Percentiles rank a stretch among this genome's conserved stretches.
phyloP scores from a whole-genome alignment of 2,329 filamentous ascomycete species.

The Colletotrichum sublineola region DNA sequence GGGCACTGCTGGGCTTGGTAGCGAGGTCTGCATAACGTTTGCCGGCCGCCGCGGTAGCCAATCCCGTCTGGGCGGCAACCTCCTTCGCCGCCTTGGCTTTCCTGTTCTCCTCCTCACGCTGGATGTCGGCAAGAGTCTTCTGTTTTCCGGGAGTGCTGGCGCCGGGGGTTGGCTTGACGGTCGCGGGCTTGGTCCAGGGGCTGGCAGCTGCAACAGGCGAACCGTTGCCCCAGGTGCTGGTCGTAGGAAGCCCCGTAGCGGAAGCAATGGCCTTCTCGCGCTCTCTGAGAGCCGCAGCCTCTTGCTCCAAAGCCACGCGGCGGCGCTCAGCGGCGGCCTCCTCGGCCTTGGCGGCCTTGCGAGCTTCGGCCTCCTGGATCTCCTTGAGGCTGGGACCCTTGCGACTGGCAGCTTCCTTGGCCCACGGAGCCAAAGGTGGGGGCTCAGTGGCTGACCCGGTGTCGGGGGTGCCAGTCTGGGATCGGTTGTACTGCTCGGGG shows the following conservation, averaged over 20 bases:
- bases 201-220: conserved; percentile 75
- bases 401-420: conserved; percentile 82
- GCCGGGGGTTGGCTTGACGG: conserved; percentile 56
- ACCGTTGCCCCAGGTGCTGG: conserved; percentile 88
- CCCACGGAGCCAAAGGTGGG: conserved; percentile 92
- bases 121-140: conserved; percentile 96
- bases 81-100: conserved; percentile 81
- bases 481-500: conserved; percentile 79
- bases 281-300: conserved; percentile 71
- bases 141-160: conserved; percentile 63
- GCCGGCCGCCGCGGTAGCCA: conserved; percentile 65
- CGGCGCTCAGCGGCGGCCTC: conserved; percentile 83
- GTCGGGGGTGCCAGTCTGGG: conserved; percentile 83
- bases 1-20: conserved; percentile 63
- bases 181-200: conserved; percentile 77
- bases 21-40: conserved; percentile 97
- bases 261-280: conserved; percentile 71
- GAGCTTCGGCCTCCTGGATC: conserved; percentile 95
- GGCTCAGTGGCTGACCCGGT: conserved; percentile 60
- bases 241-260: conserved; percentile 84
- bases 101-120: conserved; percentile 92
- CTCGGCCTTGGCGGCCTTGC: conserved; percentile 90
- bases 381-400: conserved; percentile 95
- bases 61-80: conserved; percentile 60
- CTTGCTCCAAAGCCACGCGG: conserved; percentile 84